Conservation (phyloP, 2,329 filamentous ascomycete species). For the Fusarium stilboides region DNA sequence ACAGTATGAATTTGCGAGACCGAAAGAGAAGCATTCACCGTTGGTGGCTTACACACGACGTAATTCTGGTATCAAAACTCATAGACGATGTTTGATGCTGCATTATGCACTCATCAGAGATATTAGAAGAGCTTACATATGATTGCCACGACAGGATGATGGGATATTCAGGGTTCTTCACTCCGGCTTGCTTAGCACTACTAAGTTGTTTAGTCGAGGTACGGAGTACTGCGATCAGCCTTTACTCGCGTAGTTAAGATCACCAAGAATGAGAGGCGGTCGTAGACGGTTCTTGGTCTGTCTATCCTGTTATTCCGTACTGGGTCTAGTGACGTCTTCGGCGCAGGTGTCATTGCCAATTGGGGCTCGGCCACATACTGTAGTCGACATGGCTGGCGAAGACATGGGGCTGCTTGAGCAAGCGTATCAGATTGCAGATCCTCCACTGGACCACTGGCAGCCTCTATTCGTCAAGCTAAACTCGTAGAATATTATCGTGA, state of each 20-base stretch:
- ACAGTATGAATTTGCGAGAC: conserved; percentile 16
- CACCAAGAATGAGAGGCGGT: not conserved
- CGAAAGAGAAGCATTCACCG: not conserved
- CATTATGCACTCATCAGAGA: conserved; percentile 1
- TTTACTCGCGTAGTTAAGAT: conserved; percentile 1
- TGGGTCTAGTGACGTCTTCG: not conserved
- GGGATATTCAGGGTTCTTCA: not conserved
- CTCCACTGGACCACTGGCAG: too few relatives aligned
- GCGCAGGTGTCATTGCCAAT: conserved; percentile 7
- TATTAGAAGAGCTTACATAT: conserved; percentile 2
- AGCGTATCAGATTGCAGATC: not conserved
- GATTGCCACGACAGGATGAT: conserved; percentile 14
- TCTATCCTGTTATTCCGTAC: not conserved
- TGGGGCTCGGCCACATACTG: not conserved
- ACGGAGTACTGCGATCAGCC: conserved; percentile 1
- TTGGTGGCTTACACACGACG: conserved; percentile 27
- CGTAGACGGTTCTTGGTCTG: not conserved
- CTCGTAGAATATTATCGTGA: not conserved
- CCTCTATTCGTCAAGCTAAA: not conserved
- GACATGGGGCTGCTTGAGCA: not conserved
- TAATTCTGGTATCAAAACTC: conserved; percentile 19
- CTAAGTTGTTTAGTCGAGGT: not conserved
- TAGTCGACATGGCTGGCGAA: conserved; percentile 9
- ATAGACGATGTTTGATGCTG: not conserved
- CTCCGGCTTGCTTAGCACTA: conserved; percentile 3